Conservation (phyloP, 768 basidiomycete genomes). For the Dacryopinax primogenitus region DNA sequence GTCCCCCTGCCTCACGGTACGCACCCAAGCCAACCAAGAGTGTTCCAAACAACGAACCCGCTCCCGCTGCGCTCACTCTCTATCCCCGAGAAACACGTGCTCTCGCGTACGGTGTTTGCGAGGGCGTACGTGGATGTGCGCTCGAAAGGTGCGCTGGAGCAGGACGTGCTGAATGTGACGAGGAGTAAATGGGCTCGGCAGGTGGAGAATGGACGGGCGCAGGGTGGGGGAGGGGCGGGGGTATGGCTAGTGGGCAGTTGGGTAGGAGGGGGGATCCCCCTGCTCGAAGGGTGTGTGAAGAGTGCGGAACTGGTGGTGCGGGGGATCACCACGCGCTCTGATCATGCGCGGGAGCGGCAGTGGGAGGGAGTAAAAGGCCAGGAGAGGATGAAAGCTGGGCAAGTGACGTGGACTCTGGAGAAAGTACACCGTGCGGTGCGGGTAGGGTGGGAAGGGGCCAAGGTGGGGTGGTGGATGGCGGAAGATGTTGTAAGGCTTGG, state of each 20-base stretch:
- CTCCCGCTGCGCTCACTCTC: constrained; percentile 36
- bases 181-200: constrained; percentile 30
- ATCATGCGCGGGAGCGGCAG: not conserved
- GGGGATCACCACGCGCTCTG: not conserved
- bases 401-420: no score
- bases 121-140: constrained; percentile 44
- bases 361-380: not conserved
- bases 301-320: constrained; percentile 48
- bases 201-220: constrained; percentile 30
- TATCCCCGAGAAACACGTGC: constrained; percentile 29
- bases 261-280: constrained; percentile 56
- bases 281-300: constrained; percentile 67
- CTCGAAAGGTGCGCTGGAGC: constrained; percentile 39
- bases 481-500: not conserved
- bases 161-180: constrained; percentile 32
- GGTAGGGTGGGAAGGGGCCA: not conserved
- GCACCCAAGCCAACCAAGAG: constrained; percentile 25
- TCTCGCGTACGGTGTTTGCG: constrained; percentile 49
- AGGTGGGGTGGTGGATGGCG: not conserved
- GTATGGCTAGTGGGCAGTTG: constrained; percentile 66
- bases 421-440: no score
- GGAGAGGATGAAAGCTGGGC: not conserved
- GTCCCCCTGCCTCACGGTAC: constrained; percentile 29
- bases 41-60: constrained; percentile 68
- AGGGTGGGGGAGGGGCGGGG: constrained; percentile 36